Base-by-base conservation (phyloP, 192 early-diverging fungal species). In the Gonapodya sp. region DNA sequence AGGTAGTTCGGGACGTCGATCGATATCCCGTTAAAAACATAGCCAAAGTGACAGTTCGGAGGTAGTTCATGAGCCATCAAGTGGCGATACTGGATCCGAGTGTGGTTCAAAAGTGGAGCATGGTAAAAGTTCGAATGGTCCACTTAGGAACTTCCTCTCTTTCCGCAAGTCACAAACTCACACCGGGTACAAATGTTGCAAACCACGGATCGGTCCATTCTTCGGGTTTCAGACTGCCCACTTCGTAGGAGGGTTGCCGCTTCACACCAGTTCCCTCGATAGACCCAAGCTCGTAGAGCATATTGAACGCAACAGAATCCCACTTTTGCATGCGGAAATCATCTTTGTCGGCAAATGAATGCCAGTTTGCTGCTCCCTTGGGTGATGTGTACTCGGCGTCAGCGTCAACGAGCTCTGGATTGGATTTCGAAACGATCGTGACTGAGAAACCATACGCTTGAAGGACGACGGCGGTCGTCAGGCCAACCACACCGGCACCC, bases 401-500 rank as follows among this genome's bases (percentile, higher is more conserved):
- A 33, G 30, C 75, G 75, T 2, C 8, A 33, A 33, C 18, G 34
- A 34, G 8, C 18, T 18, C 18, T 16, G 75, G 75, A 8, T 16
- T 77, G 30, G 75, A 77, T 34, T 77, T 18, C 18, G 30, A 18
- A 2, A 77, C 75, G 8, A 77, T 2, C 8, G 75, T 32, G 2
- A 77, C 34, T 33, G 16, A 14, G 46, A 64, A 64, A 8, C 46
- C 46, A 24, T 64, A 34, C 75, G 34, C 8, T 34, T 8, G 30
- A 2, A 77, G 75, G 30, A 77, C 75, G 30, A 79, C 36, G 1
- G 91, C 94, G 0, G 90, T 91, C 1, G 93, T 93, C 14, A 95
- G 87, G 2, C 94, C 94, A 30, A 88, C 81, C 0, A 95, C 94
- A 80, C 94, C 94, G 0, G 92, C 90, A 18, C 94, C 94, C 80